These are phyloP conservation scores for Alternaria hordeiaustralica DNA, from an alignment of 2,329 filamentous ascomycete species.

Conservation along the genomic window DNA sequence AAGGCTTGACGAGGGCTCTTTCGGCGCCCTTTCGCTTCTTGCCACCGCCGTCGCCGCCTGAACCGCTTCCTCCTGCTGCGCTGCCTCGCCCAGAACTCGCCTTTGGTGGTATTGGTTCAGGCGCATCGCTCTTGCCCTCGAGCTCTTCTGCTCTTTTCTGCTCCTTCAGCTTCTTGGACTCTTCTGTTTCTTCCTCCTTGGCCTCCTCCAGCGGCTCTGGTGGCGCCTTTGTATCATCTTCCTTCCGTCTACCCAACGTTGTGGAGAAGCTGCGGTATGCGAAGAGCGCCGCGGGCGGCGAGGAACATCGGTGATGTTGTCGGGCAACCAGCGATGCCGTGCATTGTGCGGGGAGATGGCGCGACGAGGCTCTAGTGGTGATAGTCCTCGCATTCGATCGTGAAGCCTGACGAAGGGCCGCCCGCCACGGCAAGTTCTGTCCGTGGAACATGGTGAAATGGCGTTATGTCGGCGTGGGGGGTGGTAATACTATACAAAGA, in stretches of 20 bases:
- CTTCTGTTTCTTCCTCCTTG: constrained; percentile 50
- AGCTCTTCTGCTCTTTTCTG: constrained; percentile 51
- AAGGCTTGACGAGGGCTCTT: constrained; percentile 81
- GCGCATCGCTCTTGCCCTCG: constrained; percentile 55
- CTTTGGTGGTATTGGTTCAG: constrained; percentile 60
- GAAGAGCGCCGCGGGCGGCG: constrained; percentile 42
- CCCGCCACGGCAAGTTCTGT: constrained; percentile 70
- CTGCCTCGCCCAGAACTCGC: constrained; percentile 65
- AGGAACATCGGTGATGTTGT: constrained; percentile 28
- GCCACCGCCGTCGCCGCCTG: constrained; percentile 63
- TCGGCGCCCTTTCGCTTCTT: constrained; percentile 78
- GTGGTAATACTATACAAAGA: constrained; percentile 11
- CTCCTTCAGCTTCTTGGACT: constrained; percentile 50
- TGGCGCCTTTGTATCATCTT: constrained; percentile 59
- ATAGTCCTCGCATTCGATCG: constrained; percentile 48
- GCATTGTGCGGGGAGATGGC: constrained; percentile 40
- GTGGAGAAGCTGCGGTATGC: constrained; percentile 49
- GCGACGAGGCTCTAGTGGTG: constrained; percentile 31
- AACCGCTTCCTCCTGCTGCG: constrained; percentile 60
- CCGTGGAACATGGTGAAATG: constrained; percentile 64
- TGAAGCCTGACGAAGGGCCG: constrained; percentile 61
- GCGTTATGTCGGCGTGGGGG: constrained; percentile 8
- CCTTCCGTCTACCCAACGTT: constrained; percentile 59
- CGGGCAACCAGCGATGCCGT: constrained; percentile 34
- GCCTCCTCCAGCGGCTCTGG: constrained; percentile 54